These are phyloP conservation scores for Coemansia asiatica DNA, from an alignment of 192 early-diverging fungal genomes.

Conservation along the genomic window DNA sequence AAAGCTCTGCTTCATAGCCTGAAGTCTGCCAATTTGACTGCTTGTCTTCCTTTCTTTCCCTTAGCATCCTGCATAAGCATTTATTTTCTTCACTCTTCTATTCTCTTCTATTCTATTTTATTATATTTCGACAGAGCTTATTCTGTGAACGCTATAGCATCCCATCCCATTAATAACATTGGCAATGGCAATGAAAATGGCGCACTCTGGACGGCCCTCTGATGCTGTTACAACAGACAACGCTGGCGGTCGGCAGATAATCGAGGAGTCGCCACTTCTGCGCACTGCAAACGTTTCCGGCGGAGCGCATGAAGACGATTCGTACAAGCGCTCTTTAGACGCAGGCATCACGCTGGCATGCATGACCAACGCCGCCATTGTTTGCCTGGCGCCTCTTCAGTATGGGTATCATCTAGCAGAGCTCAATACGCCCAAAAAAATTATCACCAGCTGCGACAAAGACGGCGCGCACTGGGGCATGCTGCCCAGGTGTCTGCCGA, in stretches of 20 bases:
- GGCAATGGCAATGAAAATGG: no score
- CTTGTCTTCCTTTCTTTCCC: not conserved
- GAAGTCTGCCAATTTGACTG: no score
- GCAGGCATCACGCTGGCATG: slow-evolving; percentile 45
- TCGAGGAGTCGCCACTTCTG: slow-evolving; percentile 49
- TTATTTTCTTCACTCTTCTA: no score
- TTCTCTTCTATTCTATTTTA: no score
- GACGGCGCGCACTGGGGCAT: slow-evolving; percentile 15
- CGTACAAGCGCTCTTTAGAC: slow-evolving; percentile 21
- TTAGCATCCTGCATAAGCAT: slow-evolving; percentile 1
- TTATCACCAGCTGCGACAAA: slow-evolving; percentile 42
- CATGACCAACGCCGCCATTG: slow-evolving; percentile 26
- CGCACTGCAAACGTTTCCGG: not conserved
- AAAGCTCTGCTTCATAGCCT: no score
- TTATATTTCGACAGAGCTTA: not conserved
- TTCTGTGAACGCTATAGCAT: no score
- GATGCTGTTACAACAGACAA: not conserved
- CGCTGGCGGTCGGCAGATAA: slow-evolving; percentile 1
- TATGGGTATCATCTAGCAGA: slow-evolving; percentile 56
- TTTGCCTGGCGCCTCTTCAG: slow-evolving; percentile 51
- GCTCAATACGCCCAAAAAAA: slow-evolving; percentile 53
- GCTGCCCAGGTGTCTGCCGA: slow-evolving; percentile 68
- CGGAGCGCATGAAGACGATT: not conserved
- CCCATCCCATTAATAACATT: no score
- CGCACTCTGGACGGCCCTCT: slow-evolving; percentile 1